Evolutionary conservation across 441 rosid species (phyloP).

Genomic region (Dalechampia spathulata): DNA sequence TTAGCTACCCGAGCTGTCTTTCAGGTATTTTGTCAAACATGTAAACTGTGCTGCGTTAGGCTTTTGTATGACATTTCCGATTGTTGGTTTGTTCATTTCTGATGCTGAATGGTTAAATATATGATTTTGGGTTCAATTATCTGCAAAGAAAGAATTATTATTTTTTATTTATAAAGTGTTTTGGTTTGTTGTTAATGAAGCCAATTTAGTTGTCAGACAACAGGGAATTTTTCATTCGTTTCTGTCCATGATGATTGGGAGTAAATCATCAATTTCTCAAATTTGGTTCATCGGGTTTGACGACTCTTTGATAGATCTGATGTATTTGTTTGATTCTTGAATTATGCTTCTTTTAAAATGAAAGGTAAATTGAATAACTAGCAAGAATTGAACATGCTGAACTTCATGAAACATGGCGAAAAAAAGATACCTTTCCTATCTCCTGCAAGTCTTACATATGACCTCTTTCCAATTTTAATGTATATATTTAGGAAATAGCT

Average conservation of each 20-base stretch:
- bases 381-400: conserved; percentile 11
- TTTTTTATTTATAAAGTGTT: background rate
- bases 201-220: no score
- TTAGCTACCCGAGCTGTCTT: conserved; percentile 15
- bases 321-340: conserved; percentile 4
- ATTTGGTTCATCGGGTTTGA: no score
- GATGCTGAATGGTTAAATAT: background rate
- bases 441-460: no score
- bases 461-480: no score
- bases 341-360: no score
- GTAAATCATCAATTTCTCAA: no score
- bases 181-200: background rate
- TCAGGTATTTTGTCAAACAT: conserved; percentile 35
- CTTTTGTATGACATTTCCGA: no score
- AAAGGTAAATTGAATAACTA: background rate
- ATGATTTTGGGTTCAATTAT: background rate
- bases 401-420: background rate
- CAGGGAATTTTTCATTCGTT: no score
- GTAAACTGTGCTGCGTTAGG: background rate
- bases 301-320: no score
- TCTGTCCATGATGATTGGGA: no score
- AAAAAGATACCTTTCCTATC: background rate
- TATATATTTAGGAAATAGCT: no score
- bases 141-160: background rate
- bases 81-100: no score